Conservation (phyloP, 1,139 yeast species). For the Taphrina populina region DNA sequence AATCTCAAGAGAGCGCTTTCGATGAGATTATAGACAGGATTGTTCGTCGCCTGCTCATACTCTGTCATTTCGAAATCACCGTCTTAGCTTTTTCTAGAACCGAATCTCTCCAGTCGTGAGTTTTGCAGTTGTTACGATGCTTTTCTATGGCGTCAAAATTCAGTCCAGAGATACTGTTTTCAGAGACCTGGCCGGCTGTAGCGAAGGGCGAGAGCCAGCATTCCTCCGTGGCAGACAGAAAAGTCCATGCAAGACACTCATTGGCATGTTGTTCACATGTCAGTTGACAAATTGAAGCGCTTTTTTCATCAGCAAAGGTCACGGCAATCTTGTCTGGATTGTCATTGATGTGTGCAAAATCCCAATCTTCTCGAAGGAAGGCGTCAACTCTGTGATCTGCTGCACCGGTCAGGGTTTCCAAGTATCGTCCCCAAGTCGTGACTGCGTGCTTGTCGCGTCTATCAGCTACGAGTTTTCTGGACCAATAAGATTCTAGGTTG, state of each 20-base stretch:
- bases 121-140: neutral
- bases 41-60: too few relatives aligned
- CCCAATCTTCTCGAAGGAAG: too few relatives aligned
- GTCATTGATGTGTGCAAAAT: conserved; percentile 6
- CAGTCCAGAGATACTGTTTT: conserved; percentile 5
- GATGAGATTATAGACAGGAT: too few relatives aligned
- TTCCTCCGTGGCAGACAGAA: conserved; percentile 2
- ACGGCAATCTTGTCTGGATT: conserved; percentile 3
- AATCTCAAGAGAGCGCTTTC: too few relatives aligned
- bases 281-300: neutral
- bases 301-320: neutral
- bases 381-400: neutral
- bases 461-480: neutral
- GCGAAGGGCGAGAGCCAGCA: conserved; percentile 12
- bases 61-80: too few relatives aligned
- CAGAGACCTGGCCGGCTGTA: conserved; percentile 1
- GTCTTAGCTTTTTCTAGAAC: neutral
- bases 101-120: conserved; percentile 10
- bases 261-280: conserved; percentile 2
- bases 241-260: conserved; percentile 19
- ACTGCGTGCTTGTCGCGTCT: neutral
- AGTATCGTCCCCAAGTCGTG: conserved; percentile 3
- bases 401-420: conserved; percentile 7
- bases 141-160: neutral
- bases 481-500: neutral